A percentile compares a stretch with the other conserved stretches of the same genome.
Evolutionary conservation across 208 protist genomes (phyloP).

Genomic region (Vickermania spadyakhi): DNA sequence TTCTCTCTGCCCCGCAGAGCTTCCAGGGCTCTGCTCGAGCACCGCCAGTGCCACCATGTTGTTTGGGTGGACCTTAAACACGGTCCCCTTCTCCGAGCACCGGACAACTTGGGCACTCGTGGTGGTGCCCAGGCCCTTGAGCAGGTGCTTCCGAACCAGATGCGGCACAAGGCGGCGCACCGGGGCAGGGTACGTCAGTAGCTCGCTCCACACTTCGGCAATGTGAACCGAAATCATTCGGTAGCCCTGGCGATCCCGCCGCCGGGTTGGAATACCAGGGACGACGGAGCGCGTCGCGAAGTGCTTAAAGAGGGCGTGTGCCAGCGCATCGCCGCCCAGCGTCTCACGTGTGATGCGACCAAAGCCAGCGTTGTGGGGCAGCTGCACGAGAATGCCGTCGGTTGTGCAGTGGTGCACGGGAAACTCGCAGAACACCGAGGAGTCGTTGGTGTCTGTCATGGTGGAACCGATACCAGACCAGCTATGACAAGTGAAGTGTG

Average conservation of each 20-base stretch:
- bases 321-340: conserved; percentile 61
- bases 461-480: conserved; percentile 1
- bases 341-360: conserved; percentile 56
- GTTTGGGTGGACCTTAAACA: conserved; percentile 40
- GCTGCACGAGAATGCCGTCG: conserved; percentile 69
- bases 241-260: conserved; percentile 71
- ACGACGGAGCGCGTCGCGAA: conserved; percentile 47
- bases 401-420: conserved; percentile 67
- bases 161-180: conserved; percentile 38
- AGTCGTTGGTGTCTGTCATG: background rate
- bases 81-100: conserved; percentile 36
- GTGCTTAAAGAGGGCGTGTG: conserved; percentile 48
- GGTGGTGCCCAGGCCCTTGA: conserved; percentile 72
- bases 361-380: conserved; percentile 61
- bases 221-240: conserved; percentile 52
- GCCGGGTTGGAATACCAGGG: conserved; percentile 25
- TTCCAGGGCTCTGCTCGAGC: conserved; percentile 29
- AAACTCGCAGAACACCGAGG: conserved; percentile 44
- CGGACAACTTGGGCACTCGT: conserved; percentile 46
- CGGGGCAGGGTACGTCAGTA: conserved; percentile 33
- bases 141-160: conserved; percentile 73
- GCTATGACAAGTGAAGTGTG: conserved; percentile 2
- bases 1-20: background rate
- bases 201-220: conserved; percentile 39
- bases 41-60: conserved; percentile 50